These are phyloP conservation scores for Fusarium annulatum DNA, from an alignment of 2,329 filamentous ascomycete genomes.

Conservation along the genomic window DNA sequence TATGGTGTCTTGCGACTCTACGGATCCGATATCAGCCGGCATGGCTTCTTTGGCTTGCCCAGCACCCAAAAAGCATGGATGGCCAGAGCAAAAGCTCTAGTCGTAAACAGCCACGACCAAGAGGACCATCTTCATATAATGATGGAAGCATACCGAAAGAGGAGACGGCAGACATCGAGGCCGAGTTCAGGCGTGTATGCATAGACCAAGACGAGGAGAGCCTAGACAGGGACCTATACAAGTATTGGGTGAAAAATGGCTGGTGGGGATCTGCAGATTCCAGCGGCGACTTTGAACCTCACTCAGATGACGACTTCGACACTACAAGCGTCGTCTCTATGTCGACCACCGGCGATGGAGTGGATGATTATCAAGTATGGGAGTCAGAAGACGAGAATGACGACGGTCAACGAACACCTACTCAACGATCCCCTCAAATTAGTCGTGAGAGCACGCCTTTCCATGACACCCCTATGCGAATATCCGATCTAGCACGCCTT, in stretches of 20 bases:
- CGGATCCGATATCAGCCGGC: constrained; percentile 50
- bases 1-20: constrained; percentile 69
- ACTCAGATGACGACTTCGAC: constrained; percentile 70
- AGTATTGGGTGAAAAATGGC: constrained; percentile 85
- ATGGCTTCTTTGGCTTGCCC: constrained; percentile 69
- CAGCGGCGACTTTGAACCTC: constrained; percentile 80
- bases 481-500: constrained; percentile 78
- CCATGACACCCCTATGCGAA: constrained; percentile 71
- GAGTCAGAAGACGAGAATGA: constrained; percentile 57
- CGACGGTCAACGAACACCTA: constrained; percentile 76
- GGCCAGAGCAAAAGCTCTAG: constrained; percentile 25
- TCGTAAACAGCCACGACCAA: constrained; percentile 23
- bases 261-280: constrained; percentile 86
- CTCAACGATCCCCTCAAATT: constrained; percentile 66
- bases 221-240: constrained; percentile 80
- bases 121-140: constrained; percentile 38
- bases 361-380: constrained; percentile 61
- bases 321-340: constrained; percentile 82
- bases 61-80: constrained; percentile 51
- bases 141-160: constrained; percentile 66
- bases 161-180: constrained; percentile 82
- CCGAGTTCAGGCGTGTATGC: constrained; percentile 73
- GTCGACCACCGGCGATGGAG: constrained; percentile 55
- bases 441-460: constrained; percentile 67
- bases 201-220: constrained; percentile 66